Conservation (phyloP, 2,329 filamentous ascomycete species). For the Diaporthe citri region DNA sequence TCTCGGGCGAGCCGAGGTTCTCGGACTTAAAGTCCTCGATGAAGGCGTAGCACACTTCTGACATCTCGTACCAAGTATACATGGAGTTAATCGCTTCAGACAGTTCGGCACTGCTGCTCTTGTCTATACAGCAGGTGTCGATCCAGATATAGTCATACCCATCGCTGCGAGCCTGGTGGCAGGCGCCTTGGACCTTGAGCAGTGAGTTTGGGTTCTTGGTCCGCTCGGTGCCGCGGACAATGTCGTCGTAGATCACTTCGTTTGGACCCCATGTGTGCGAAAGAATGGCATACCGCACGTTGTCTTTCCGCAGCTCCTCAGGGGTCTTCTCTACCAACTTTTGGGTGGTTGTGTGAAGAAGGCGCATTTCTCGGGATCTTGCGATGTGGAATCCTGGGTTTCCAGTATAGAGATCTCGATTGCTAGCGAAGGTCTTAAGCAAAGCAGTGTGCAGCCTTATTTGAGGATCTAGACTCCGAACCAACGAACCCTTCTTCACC, state of each 20-base stretch:
- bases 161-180: slow-evolving; percentile 4
- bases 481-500: background rate
- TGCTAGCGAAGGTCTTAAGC: background rate
- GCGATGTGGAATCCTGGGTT: background rate
- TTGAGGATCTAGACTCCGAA: background rate
- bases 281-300: slow-evolving; percentile 15
- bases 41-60: slow-evolving; percentile 21
- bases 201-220: slow-evolving; percentile 3
- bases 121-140: slow-evolving; percentile 36
- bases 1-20: slow-evolving; percentile 1
- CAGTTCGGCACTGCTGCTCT: slow-evolving; percentile 12
- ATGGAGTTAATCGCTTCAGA: slow-evolving; percentile 28
- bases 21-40: slow-evolving; percentile 30
- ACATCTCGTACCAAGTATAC: slow-evolving; percentile 25
- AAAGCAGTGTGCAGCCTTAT: background rate
- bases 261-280: slow-evolving; percentile 14
- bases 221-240: slow-evolving; percentile 6
- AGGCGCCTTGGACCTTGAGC: slow-evolving; percentile 22
- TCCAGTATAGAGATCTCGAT: background rate
- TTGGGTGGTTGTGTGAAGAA: slow-evolving; percentile 20
- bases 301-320: slow-evolving; percentile 19
- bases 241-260: slow-evolving; percentile 7
- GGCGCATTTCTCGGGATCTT: slow-evolving; percentile 6
- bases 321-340: slow-evolving; percentile 21
- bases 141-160: slow-evolving; percentile 30